These are phyloP conservation scores for Musa beccarii DNA, from an alignment of 176 grass and related monocot genomes.

Conservation along the genomic window DNA sequence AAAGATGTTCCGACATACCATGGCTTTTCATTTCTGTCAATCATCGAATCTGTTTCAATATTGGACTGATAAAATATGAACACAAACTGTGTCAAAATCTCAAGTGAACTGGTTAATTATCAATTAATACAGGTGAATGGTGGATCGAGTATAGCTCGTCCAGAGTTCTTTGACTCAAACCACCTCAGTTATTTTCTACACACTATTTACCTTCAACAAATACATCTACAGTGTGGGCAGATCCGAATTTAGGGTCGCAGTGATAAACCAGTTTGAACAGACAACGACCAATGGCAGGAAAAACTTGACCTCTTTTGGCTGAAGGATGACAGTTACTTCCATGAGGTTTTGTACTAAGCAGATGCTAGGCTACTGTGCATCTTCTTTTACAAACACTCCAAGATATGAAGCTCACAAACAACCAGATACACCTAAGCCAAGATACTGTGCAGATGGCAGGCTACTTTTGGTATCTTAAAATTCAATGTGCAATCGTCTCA, in stretches of 20 bases:
- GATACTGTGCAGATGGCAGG: not conserved
- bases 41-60: too few relatives aligned
- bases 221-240: not conserved
- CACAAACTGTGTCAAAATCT: not conserved
- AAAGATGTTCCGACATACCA: too few relatives aligned
- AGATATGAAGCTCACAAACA: not conserved
- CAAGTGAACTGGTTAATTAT: not conserved
- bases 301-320: not conserved
- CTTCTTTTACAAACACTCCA: not conserved
- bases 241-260: not conserved
- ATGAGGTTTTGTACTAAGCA: not conserved
- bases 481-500: constrained; percentile 78
- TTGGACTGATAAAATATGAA: too few relatives aligned
- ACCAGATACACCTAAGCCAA: not conserved
- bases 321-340: not conserved
- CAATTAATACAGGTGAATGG: not conserved
- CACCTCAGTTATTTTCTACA: not conserved
- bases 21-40: too few relatives aligned
- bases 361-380: not conserved
- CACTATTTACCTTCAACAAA: constrained; percentile 3
- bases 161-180: not conserved
- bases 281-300: not conserved
- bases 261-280: not conserved
- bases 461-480: constrained; percentile 21
- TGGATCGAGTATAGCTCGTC: too few relatives aligned